These are phyloP conservation scores for Lineolata rhizophorae DNA, from an alignment of 495 filamentous ascomycete species.

Conservation along the genomic window DNA sequence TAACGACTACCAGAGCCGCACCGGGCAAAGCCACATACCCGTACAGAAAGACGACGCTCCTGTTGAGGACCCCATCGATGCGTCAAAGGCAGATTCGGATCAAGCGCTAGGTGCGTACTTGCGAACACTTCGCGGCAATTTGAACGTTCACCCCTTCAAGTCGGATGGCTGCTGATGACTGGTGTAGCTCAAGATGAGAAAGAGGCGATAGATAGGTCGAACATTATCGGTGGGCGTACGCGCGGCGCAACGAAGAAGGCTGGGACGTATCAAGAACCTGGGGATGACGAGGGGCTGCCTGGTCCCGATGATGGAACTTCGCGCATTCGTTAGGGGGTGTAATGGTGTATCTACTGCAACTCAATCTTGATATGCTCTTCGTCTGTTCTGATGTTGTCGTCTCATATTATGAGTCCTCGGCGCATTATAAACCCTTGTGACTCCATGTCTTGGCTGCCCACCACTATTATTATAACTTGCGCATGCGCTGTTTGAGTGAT, in stretches of 20 bases:
- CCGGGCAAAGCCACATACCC: slow-evolving; percentile 25
- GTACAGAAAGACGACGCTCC: slow-evolving; percentile 28
- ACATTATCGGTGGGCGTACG: slow-evolving; percentile 26
- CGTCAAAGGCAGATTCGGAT: slow-evolving; percentile 31
- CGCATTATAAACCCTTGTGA: neutral
- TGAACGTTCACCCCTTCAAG: too few relatives aligned
- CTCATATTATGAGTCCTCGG: neutral
- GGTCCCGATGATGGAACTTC: slow-evolving; percentile 13
- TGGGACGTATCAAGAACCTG: slow-evolving; percentile 28
- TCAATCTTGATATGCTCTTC: neutral
- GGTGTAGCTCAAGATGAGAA: slow-evolving; percentile 25
- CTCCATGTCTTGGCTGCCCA: neutral
- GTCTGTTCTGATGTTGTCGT: neutral
- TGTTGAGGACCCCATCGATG: slow-evolving; percentile 26
- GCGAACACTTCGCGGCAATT: too few relatives aligned
- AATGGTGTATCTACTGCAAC: too few relatives aligned
- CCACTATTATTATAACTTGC: neutral
- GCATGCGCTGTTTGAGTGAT: neutral
- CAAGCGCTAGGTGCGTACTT: slow-evolving; percentile 24
- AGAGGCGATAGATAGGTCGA: slow-evolving; percentile 28
- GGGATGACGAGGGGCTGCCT: slow-evolving; percentile 26
- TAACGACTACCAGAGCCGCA: slow-evolving; percentile 21
- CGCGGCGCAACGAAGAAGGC: slow-evolving; percentile 21
- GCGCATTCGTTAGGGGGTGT: neutral
- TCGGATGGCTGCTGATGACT: too few relatives aligned